Evolutionary conservation across 1,139 yeast species (phyloP).

Genomic region (Meyerozyma guilliermondii): DNA sequence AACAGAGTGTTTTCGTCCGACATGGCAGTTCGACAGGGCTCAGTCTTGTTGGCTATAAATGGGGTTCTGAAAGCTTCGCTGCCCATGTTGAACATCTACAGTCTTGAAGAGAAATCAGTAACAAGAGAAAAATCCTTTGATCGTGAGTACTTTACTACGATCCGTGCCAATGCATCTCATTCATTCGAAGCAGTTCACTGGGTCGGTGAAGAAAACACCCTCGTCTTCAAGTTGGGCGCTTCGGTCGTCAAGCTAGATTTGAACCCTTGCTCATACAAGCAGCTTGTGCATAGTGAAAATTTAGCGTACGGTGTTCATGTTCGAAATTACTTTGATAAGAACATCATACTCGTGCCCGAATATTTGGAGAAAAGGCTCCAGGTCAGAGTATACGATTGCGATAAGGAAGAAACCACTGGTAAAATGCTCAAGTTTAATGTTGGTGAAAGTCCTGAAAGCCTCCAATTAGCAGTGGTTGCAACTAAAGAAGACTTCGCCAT

Average conservation of each 20-base stretch:
- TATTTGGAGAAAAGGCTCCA: not conserved
- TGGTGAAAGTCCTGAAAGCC: not conserved
- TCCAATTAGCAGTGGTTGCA: not conserved
- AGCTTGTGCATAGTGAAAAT: not conserved
- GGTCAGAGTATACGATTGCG: not conserved
- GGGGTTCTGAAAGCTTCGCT: not conserved
- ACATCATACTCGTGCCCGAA: not conserved
- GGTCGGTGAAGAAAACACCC: not conserved
- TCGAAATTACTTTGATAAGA: not conserved
- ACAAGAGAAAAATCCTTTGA: not conserved
- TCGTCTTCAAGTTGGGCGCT: not conserved
- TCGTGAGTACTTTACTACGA: not conserved
- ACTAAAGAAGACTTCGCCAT: not conserved
- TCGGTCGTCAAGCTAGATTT: not conserved
- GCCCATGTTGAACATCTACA: not conserved
- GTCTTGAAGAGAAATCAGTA: not conserved
- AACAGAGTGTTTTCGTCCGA: not conserved
- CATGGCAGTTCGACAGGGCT: not conserved
- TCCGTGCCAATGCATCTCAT: not conserved
- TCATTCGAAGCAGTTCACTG: slow-evolving; percentile 1
- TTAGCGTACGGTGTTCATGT: not conserved
- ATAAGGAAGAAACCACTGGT: not conserved
- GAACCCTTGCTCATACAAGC: not conserved
- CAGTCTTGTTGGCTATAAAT: not conserved
- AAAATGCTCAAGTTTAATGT: not conserved